Base-by-base conservation (phyloP, 2,329 filamentous ascomycete genomes). In the Alternaria arbusti region DNA sequence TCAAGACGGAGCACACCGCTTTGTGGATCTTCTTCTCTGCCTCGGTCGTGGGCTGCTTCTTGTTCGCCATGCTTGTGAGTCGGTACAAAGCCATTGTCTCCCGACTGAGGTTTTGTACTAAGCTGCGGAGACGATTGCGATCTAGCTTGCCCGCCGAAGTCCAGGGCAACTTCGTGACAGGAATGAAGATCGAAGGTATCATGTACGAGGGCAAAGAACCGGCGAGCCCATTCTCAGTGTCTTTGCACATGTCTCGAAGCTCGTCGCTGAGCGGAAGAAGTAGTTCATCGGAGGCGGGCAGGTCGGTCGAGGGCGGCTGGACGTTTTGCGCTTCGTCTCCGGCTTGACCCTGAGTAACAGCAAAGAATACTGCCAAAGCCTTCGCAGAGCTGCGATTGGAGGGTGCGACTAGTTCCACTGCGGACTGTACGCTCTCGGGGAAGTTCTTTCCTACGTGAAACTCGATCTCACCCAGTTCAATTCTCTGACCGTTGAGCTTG, bases 131-230 rank as follows among this genome's bases (percentile, higher is more conserved):
- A 17, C 69, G 65, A 59, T 77, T 75, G 9, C 77, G 73, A 49
- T 79, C 77, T 3, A 79, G 66, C 55, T 79, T 79, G 17, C 73
- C 69, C 10, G 75, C 71, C 4, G 71, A 71, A 0, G 75, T 77
- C 71, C 69, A 76, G 5, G 78, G 77, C 67, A 80, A 70, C 40
- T 71, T 74, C 4, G 49, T 67, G 20, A 80, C 67, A 0, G 77
- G 77, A 7, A 79, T 58, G 59, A 75, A 80, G 20, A 76, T 72
- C 0, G 72, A 67, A 1, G 78, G 78, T 20, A 78, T 75, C 77
- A 79, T 79, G 57, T 78, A 79, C 0, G 72, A 64, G 0, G 78
- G 78, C 9, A 80, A 59, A 4, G 71, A 65, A 10, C 73, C 70
- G 10, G 67, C 69, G 11, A 79, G 68, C 3, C 68, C 63, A 57